phyloP scores from a whole-genome alignment of 1,284 basidiomycete species.

The Ganoderma lingzhi region DNA sequence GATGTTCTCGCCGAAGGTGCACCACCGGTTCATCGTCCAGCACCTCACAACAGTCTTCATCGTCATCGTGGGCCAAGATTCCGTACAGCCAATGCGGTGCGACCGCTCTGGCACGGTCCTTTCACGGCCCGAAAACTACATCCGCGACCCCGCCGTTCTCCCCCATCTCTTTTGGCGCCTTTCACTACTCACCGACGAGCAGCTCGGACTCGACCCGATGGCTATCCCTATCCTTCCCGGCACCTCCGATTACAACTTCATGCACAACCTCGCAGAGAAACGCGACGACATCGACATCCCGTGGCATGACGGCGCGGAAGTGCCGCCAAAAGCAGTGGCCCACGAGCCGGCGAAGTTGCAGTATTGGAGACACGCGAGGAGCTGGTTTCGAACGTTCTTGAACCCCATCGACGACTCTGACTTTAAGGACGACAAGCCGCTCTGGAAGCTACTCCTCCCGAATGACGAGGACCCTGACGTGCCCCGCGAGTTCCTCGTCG shows the following conservation, averaged over 20 bases:
- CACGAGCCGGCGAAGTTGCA: background rate
- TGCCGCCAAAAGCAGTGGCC: background rate
- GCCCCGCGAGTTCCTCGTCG: constrained; percentile 16
- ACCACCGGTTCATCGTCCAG: background rate
- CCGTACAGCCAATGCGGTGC: background rate
- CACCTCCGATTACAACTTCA: constrained; percentile 13
- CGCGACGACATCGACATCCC: constrained; percentile 2
- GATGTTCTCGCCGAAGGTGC: background rate
- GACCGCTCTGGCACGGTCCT: constrained; percentile 4
- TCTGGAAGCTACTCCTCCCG: constrained; percentile 12
- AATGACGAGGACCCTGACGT: background rate
- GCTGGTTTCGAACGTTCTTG: background rate
- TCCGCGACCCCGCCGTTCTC: constrained; percentile 5
- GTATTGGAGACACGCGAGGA: background rate
- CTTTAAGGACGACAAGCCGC: background rate
- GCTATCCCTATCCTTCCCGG: constrained; percentile 6
- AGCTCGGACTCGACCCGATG: constrained; percentile 21
- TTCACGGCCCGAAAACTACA: constrained; percentile 1
- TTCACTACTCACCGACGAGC: constrained; percentile 13
- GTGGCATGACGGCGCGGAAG: background rate
- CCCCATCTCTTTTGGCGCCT: constrained; percentile 15
- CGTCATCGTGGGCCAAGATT: constrained; percentile 1
- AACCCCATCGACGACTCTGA: background rate
- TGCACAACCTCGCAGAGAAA: constrained; percentile 2
- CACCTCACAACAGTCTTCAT: constrained; percentile 4